These are phyloP conservation scores for Oemleria cerasiformis DNA, from an alignment of 306 rosid species.

Conservation along the genomic window DNA sequence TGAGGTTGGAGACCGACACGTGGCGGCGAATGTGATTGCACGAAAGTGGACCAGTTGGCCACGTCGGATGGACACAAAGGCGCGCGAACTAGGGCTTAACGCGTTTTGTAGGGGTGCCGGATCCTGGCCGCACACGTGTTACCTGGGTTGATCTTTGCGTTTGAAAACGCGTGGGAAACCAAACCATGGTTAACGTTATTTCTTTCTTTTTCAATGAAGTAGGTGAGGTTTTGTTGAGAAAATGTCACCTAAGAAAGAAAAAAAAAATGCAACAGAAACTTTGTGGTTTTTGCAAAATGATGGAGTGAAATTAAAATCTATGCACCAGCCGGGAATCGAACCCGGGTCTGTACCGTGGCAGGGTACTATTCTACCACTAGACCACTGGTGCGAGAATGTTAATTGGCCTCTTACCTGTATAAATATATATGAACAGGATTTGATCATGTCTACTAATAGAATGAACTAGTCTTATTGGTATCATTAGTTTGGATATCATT, in stretches of 20 bases:
- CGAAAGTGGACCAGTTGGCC: slow-evolving; percentile 9
- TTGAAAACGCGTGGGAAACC: slow-evolving; percentile 27
- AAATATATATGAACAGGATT: neutral
- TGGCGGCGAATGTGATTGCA: slow-evolving; percentile 22
- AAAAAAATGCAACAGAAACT: too few relatives aligned
- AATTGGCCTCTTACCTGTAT: accelerated
- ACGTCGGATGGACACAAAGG: slow-evolving; percentile 23
- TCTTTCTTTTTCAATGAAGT: too few relatives aligned
- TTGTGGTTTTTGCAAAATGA: too few relatives aligned
- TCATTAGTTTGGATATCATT: too few relatives aligned
- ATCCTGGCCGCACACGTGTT: slow-evolving; percentile 9
- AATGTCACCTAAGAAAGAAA: neutral
- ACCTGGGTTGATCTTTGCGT: neutral
- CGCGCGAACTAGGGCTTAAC: slow-evolving; percentile 25
- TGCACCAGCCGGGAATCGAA: slow-evolving; percentile 63
- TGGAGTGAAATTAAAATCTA: neutral
- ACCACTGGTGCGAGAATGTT: slow-evolving; percentile 61
- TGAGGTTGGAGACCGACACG: slow-evolving; percentile 16
- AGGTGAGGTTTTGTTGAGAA: neutral
- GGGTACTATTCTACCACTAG: slow-evolving; percentile 97
- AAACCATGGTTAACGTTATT: neutral
- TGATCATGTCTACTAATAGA: too few relatives aligned
- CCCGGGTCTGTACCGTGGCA: slow-evolving; percentile 62
- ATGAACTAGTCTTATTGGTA: too few relatives aligned
- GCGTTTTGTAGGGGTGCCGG: slow-evolving; percentile 1